These are phyloP conservation scores for Nicotiana otophora DNA, from an alignment of 257 asterid species.

Conservation along the genomic window DNA sequence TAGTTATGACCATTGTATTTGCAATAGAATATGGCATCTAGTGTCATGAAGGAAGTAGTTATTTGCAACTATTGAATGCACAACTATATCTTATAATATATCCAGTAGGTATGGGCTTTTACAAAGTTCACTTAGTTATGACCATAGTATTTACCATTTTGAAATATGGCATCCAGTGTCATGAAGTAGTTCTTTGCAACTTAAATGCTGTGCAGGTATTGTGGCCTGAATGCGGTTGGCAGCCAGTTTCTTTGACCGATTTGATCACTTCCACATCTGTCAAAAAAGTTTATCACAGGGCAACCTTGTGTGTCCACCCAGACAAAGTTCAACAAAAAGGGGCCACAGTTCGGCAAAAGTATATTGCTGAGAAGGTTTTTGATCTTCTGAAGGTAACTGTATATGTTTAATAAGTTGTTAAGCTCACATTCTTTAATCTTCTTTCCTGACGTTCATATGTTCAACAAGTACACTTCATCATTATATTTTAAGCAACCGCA, in stretches of 20 bases:
- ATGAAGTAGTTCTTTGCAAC: neutral
- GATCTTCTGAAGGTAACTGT: constrained; percentile 76
- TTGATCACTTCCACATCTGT: constrained; percentile 78
- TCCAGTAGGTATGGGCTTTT: neutral
- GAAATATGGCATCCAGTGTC: neutral
- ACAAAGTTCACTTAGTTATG: neutral
- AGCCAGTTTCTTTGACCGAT: constrained; percentile 71
- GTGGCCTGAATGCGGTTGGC: constrained; percentile 89
- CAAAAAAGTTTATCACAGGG: constrained; percentile 62
- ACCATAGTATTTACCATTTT: neutral
- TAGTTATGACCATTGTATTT: neutral
- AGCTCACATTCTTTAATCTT: neutral
- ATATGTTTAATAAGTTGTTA: neutral
- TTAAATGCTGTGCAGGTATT: constrained; percentile 41
- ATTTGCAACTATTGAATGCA: neutral
- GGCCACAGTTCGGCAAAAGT: constrained; percentile 64
- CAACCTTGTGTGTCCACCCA: constrained; percentile 70
- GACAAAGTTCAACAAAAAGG: constrained; percentile 97
- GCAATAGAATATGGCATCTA: neutral
- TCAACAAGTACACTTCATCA: neutral
- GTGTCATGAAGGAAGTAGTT: neutral
- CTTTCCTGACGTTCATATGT: neutral
- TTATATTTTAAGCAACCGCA: neutral
- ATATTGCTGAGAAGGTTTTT: constrained; percentile 85
- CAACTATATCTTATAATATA: no score